These are phyloP conservation scores for Prillingera fragicola DNA, from an alignment of 1,284 basidiomycete genomes.

Conservation along the genomic window DNA sequence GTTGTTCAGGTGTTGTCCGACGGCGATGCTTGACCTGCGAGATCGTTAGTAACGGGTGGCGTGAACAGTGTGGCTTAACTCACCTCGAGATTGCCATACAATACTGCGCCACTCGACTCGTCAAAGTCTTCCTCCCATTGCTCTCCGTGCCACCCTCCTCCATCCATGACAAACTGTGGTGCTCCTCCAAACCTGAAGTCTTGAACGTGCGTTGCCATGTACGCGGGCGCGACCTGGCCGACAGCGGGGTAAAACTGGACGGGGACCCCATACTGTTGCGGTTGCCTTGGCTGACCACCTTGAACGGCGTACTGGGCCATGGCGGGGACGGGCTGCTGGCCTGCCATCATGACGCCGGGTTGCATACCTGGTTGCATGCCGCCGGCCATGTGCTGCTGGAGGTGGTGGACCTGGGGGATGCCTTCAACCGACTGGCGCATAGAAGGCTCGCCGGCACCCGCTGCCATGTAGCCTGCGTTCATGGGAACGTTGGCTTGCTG, in stretches of 20 bases:
- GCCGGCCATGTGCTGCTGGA: constrained; percentile 6
- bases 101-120: constrained; percentile 19
- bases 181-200: constrained; percentile 12
- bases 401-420: constrained; percentile 18
- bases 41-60: neutral
- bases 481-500: constrained; percentile 5
- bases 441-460: constrained; percentile 10
- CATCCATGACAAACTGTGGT: constrained; percentile 7
- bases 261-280: constrained; percentile 1
- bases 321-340: constrained; percentile 1
- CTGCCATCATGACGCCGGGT: neutral
- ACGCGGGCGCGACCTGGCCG: neutral
- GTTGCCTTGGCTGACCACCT: neutral
- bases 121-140: constrained; percentile 27
- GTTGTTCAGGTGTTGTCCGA: constrained; percentile 72
- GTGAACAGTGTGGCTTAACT: constrained; percentile 2
- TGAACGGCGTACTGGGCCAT: neutral
- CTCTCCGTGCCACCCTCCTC: constrained; percentile 12
- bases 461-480: neutral
- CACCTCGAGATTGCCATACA: constrained; percentile 28
- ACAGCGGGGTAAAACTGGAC: constrained; percentile 10
- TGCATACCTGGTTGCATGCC: constrained; percentile 3
- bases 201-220: constrained; percentile 13
- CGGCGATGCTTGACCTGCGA: constrained; percentile 77
- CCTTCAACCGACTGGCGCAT: constrained; percentile 19